Evolutionary conservation across 306 rosid species (phyloP), one percentile per base, ranked within the genome.

Genomic region (Corylus americana): DNA sequence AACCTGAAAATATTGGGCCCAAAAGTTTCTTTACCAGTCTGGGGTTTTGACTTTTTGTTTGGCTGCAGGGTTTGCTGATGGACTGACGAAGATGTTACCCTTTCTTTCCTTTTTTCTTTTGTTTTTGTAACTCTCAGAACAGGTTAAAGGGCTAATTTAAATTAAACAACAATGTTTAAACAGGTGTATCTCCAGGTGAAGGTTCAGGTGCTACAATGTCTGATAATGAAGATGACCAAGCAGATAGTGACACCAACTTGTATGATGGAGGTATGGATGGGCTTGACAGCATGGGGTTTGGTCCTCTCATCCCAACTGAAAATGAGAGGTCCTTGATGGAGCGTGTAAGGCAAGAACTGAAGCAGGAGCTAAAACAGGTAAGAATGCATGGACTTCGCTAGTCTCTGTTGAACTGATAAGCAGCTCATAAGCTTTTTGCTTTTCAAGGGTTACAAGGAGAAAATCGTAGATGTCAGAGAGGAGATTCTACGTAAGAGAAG

Each of bases 171-270:
- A 72, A 18, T 81, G 77, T 31, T n/a, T 67, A 70, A 55, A 70
- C 86, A 90, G 98, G 96, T 83, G 92, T 89, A 59, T 89, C 97
- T 20, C 91, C 96, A 2, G 95, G 91, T 5, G 97, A 91, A 82
- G 94, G 97, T 71, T 89, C 94, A 8, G 98, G 98, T 27, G 93
- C 92, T 70, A 94, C 98, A 76, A 94, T 94, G 98, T 92, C 98
- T 0, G 97, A 94, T 25, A 93, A 88, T 29, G 94, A 89, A 69
- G 98, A 94, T 25, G 97, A 94, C 48, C 97, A 88, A 70, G 83
- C 87, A 2, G 97, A 94, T 76, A 89, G 94, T 81, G 93, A 91
- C 76, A 83, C 83, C 29, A 91, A 83, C 81, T 73, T 93, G 17
- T 92, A 83, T 64, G 97, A 94, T 77, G 94, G 90, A 67, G 82